Evolutionary conservation across 2,329 filamentous ascomycete genomes (phyloP).

Genomic region (Pseudopyricularia javanii): DNA sequence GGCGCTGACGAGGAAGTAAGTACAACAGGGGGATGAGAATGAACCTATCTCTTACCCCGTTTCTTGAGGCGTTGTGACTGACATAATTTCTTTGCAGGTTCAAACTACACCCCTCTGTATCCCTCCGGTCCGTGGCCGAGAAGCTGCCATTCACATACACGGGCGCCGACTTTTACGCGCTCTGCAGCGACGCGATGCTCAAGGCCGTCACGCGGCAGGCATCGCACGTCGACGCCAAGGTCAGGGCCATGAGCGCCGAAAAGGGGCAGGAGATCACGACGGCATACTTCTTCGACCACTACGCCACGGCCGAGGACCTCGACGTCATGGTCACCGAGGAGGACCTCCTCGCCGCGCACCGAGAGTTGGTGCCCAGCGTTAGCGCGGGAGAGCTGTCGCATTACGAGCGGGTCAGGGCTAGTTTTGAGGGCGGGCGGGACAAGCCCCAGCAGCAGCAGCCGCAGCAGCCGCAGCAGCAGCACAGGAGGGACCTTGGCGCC

Average conservation of each 20-base stretch:
- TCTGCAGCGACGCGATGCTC: slow-evolving; percentile 97
- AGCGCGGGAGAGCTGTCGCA: slow-evolving; percentile 85
- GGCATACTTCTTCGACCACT: slow-evolving; percentile 92
- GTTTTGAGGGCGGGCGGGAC: slow-evolving; percentile 60
- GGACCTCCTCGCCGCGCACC: slow-evolving; percentile 73
- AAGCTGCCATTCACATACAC: slow-evolving; percentile 90
- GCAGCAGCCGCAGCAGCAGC: slow-evolving; percentile 12
- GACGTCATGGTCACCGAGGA: slow-evolving; percentile 79
- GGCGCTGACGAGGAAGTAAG: slow-evolving; percentile 84
- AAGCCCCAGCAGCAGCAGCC: slow-evolving; percentile 23
- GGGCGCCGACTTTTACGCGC: slow-evolving; percentile 90
- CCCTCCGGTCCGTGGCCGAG: slow-evolving; percentile 61
- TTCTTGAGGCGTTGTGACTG: slow-evolving; percentile 2
- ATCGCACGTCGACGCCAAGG: slow-evolving; percentile 69
- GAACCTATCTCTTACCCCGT: neutral
- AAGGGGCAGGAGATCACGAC: slow-evolving; percentile 49
- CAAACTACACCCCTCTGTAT: slow-evolving; percentile 67
- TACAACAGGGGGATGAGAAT: slow-evolving; percentile 9
- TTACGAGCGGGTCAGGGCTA: slow-evolving; percentile 71
- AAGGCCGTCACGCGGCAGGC: slow-evolving; percentile 94
- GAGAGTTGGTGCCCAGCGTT: slow-evolving; percentile 84
- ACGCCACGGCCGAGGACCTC: slow-evolving; percentile 70
- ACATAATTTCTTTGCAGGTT: slow-evolving; percentile 58
- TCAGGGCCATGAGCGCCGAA: slow-evolving; percentile 52
- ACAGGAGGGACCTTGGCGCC: slow-evolving; percentile 6